phyloP scores from a whole-genome alignment of 2,329 filamentous ascomycete genomes.

The Ophiostoma perfectum region DNA sequence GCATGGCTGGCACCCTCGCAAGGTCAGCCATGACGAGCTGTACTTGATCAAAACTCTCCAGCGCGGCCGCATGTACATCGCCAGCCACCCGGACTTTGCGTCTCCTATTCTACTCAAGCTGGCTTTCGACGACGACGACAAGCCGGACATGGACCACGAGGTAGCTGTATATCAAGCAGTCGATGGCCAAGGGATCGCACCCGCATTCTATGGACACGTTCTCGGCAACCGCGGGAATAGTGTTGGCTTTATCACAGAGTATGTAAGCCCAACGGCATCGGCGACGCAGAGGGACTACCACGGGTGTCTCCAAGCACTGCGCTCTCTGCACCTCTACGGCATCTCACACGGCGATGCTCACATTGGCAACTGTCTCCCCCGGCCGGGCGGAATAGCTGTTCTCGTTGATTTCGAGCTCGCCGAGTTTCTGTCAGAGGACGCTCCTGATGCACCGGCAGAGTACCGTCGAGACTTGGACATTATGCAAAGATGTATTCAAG shows the following conservation, averaged over 20 bases:
- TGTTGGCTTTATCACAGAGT: background rate
- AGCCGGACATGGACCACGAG: conserved; percentile 18
- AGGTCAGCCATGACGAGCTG: conserved; percentile 18
- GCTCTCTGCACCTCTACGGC: conserved; percentile 20
- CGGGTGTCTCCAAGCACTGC: conserved; percentile 21
- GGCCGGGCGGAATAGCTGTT: conserved; percentile 21
- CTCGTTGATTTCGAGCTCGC: conserved; percentile 27
- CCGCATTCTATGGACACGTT: background rate
- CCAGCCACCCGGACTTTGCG: conserved; percentile 20
- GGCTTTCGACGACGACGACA: conserved; percentile 4
- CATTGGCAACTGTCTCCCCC: conserved; percentile 25
- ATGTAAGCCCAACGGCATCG: background rate
- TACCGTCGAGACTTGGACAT: conserved; percentile 22
- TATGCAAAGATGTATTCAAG: conserved; percentile 20
- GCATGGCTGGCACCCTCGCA: conserved; percentile 22
- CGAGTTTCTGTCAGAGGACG: background rate
- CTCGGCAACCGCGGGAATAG: background rate
- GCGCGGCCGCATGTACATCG: conserved; percentile 22
- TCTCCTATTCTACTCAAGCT: conserved; percentile 22
- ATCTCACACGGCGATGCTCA: conserved; percentile 26
- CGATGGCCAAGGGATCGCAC: conserved; percentile 4
- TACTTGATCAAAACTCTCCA: conserved; percentile 17
- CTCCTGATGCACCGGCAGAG: conserved; percentile 2
- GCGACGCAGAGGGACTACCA: background rate
- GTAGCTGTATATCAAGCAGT: conserved; percentile 21